A percentile compares a stretch with the other conserved stretches of the same genome.
These are phyloP conservation scores for Fraxinus excelsior DNA, from an alignment of 257 asterid species.

Conservation along the genomic window DNA sequence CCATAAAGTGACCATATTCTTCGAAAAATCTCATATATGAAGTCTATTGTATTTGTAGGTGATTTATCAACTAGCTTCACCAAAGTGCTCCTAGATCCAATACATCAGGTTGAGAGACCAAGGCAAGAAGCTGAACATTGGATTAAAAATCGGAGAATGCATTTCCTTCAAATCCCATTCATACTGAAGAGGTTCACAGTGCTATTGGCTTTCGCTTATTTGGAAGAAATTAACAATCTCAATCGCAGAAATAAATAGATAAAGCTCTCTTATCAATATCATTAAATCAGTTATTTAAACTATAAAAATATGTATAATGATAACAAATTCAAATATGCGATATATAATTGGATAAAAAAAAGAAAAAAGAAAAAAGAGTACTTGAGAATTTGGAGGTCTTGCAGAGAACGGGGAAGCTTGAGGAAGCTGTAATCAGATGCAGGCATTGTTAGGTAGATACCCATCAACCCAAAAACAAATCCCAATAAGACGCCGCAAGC, in stretches of 20 bases:
- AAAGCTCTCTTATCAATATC: too few species aligned
- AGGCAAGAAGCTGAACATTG: neutral
- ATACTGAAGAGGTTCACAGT: too few species aligned
- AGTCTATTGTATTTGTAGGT: too few species aligned
- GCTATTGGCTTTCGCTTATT: too few species aligned
- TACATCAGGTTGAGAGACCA: too few species aligned
- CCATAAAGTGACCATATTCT: too few species aligned
- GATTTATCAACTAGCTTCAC: neutral
- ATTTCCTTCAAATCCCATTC: too few species aligned
- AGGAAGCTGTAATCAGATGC: slow-evolving; percentile 91
- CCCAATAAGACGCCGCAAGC: slow-evolving; percentile 77
- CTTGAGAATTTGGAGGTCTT: slow-evolving; percentile 92
- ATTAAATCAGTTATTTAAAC: too few species aligned
- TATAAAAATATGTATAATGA: too few species aligned
- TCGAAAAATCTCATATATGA: too few species aligned
- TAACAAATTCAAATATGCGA: neutral
- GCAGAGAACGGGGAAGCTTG: slow-evolving; percentile 81
- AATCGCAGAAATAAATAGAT: too few species aligned
- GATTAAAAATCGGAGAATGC: neutral
- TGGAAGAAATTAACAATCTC: too few species aligned
- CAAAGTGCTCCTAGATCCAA: neutral
- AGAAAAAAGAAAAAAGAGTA: slow-evolving; percentile 6
- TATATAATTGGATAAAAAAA: neutral
- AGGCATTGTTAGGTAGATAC: slow-evolving; percentile 84
- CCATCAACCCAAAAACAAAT: slow-evolving; percentile 58